Evolutionary conservation across 768 basidiomycete species (phyloP), one percentile per base, ranked within the genome.

Genomic region (Tulasnella sp.): DNA sequence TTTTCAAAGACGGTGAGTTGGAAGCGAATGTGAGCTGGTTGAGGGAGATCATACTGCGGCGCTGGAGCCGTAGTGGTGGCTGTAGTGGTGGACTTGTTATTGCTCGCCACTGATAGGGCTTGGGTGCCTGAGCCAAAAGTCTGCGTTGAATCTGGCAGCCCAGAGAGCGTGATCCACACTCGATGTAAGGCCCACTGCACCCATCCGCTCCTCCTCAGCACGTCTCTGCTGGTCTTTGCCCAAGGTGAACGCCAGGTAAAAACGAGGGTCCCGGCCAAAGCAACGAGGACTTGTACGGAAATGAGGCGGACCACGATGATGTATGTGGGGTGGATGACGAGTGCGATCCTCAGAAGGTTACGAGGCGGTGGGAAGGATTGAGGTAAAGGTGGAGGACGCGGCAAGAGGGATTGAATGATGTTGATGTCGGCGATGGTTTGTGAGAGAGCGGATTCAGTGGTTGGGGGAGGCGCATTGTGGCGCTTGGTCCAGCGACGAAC

Each of bases 1-100:
- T 97, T 97, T 83, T 97, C 95, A 81, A 93, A 91, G 14, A 96
- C 84, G n/a, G 91, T 93, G 81, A 96, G 96, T 22, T 31, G 64
- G 71, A 75, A 80, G n/a, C 75, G 79, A 40, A 78, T 45, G 22
- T 71, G 29, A n/a, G 69, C 64, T 29, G 73, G 75, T 31, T 31
- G 38, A 17, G 77, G 77, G 11, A 77, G 36, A n/a, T 67, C 42
- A 29, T 25, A 45, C 31, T 77, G 83, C 76, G 77, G 81, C 69
- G 76, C 86, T 82, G 69, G 77, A 38, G 84, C 80, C 0, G 81
- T 81, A 82, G 84, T 68, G 9, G 67, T n/a, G 5, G 31, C n/a
- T 9, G 52, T 19, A 22, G 58, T 36, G 38, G 75, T 34, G 39
- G 64, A 40, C n/a, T 40, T 25, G 25, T 38, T 15, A 14, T 29